Conservation (phyloP, 208 protist species). For the Crithidia brevicula region DNA sequence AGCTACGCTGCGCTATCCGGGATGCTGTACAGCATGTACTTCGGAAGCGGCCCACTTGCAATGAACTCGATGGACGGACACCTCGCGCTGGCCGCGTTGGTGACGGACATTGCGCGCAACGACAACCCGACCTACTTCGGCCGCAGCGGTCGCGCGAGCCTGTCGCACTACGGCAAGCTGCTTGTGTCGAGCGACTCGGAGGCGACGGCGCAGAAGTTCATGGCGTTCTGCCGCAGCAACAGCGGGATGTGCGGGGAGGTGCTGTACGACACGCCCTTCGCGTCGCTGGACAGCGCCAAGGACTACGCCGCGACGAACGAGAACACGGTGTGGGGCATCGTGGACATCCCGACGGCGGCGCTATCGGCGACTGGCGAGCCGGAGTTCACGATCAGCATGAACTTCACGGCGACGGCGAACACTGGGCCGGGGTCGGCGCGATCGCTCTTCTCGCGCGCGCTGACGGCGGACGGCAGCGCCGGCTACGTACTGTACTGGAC, state of each 20-base stretch:
- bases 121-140: slow-evolving; percentile 60
- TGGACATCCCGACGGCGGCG: slow-evolving; percentile 44
- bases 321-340: slow-evolving; percentile 77
- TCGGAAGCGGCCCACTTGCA: slow-evolving; percentile 35
- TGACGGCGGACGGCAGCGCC: slow-evolving; percentile 32
- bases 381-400: slow-evolving; percentile 88
- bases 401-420: slow-evolving; percentile 79
- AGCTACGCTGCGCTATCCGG: slow-evolving; percentile 19
- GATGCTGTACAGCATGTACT: slow-evolving; percentile 46
- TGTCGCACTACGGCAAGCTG: slow-evolving; percentile 75
- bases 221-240: slow-evolving; percentile 41
- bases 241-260: slow-evolving; percentile 62
- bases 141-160: slow-evolving; percentile 38
- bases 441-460: slow-evolving; percentile 45
- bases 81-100: slow-evolving; percentile 52
- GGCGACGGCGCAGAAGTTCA: slow-evolving; percentile 46
- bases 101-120: slow-evolving; percentile 36
- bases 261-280: slow-evolving; percentile 44
- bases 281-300: slow-evolving; percentile 50
- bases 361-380: slow-evolving; percentile 14
- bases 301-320: slow-evolving; percentile 52
- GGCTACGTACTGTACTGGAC: slow-evolving; percentile 71
- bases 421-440: slow-evolving; percentile 47
- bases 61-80: slow-evolving; percentile 61
- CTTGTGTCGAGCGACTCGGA: slow-evolving; percentile 55